Base-by-base conservation (phyloP, 164 flowering plant genomes). In the Chimonanthus salicifolius region DNA sequence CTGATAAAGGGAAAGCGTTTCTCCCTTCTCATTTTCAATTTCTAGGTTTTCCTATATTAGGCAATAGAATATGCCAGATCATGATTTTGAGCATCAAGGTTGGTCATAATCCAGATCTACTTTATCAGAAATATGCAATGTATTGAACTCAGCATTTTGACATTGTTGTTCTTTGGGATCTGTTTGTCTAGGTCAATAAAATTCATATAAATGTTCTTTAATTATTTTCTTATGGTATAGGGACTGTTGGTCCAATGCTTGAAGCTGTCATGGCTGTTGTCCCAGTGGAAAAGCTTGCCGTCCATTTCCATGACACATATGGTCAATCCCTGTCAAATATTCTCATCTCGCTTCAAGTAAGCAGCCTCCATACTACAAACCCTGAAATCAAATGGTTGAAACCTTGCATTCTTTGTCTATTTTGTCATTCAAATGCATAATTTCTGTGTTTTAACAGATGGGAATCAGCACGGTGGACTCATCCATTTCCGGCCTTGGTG, bases 221-320 rank as follows among this genome's bases (percentile, higher is more conserved):
- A 46, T 58, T 47, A 10, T 48, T 74, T 74, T 49, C n/a, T 69
- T 67, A 45, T 58, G 49, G 7, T 7, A 1, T 83, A 96, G 99
- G 98, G 49, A 82, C 89, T 72, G 96, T 96, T 67, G 68, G 90
- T 76, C 95, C 97, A 50, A 94, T 96, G 99, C 97, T 96, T 74
- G 89, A 86, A 83, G 97, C 98, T 74, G 99, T 96, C 54, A 90
- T 88, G 90, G 88, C 84, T 49, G 90, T 91, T 78, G 97, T 94
- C 47, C 98, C 99, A 16, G 81, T 78, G 10, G 97, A 92, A 72
- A 96, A 86, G 83, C 91, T 96, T 71, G 97, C 99, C 45, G 98
- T 94, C 15, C 99, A 96, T 86, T 96, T 94, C 82, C 99, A 96
- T 82, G 99, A 96, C 81, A 94, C 98, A n/a, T 94, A 96, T 71